phyloP scores from a whole-genome alignment of 2,329 filamentous ascomycete species.

The Penicillium crustosum region DNA sequence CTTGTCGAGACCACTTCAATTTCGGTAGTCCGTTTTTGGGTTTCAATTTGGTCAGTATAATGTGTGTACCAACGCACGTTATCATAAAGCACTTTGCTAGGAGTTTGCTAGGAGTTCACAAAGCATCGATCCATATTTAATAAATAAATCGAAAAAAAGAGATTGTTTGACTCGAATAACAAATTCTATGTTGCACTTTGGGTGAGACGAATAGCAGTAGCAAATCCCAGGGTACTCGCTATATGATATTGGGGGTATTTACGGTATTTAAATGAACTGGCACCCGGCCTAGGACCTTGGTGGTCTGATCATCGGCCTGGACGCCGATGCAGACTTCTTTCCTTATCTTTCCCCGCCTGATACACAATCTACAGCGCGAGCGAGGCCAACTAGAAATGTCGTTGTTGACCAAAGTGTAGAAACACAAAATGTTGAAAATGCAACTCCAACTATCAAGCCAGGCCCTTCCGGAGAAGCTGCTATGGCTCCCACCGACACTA shows the following conservation, averaged over 20 bases:
- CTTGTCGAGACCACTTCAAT: not conserved
- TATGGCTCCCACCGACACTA: too few relatives aligned
- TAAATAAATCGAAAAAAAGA: not conserved
- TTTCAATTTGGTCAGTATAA: not conserved
- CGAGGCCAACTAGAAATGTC: too few relatives aligned
- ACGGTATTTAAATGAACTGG: not conserved
- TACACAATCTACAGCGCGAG: too few relatives aligned
- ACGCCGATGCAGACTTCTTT: conserved; percentile 10
- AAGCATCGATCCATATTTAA: not conserved
- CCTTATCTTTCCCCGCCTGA: too few relatives aligned
- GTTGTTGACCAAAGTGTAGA: too few relatives aligned
- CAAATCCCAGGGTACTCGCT: conserved; percentile 15
- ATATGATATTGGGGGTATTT: not conserved
- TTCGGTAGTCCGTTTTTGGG: not conserved
- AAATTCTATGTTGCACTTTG: not conserved
- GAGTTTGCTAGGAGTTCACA: not conserved
- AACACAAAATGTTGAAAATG: too few relatives aligned
- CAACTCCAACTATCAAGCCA: too few relatives aligned
- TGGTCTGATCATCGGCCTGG: not conserved
- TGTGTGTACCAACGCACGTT: not conserved
- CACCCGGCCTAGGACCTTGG: not conserved
- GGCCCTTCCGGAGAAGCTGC: too few relatives aligned
- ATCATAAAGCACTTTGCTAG: not conserved
- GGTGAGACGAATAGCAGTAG: not conserved
- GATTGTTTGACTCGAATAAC: not conserved